A percentile compares a stretch with the other conserved stretches of the same genome.
Conservation (phyloP, 2,329 filamentous ascomycete species). For the Penicillium sp. region DNA sequence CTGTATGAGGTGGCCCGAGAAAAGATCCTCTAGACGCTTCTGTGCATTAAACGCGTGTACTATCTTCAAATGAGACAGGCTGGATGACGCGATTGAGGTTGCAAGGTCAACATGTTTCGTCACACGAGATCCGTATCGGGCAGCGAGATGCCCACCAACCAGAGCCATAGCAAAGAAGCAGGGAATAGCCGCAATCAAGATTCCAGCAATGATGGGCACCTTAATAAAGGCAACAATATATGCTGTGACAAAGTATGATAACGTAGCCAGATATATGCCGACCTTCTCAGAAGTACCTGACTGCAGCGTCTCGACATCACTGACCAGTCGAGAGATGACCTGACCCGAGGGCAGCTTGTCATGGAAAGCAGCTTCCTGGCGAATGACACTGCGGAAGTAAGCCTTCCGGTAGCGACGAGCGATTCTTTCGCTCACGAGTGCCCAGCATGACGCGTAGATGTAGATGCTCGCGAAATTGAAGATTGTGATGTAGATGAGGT, state of each 20-base stretch:
- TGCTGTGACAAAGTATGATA: constrained; percentile 67
- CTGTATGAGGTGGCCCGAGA: constrained; percentile 53
- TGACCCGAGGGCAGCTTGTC: constrained; percentile 64
- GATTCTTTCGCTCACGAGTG: constrained; percentile 63
- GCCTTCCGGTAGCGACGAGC: constrained; percentile 62
- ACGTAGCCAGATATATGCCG: constrained; percentile 62
- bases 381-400: constrained; percentile 61
- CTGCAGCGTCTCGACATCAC: constrained; percentile 67
- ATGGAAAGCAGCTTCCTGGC: constrained; percentile 66
- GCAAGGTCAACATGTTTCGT: constrained; percentile 57
- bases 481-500: constrained; percentile 65
- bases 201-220: constrained; percentile 62
- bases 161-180: constrained; percentile 62
- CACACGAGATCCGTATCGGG: constrained; percentile 52
- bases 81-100: constrained; percentile 64
- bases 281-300: constrained; percentile 71
- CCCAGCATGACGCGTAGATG: constrained; percentile 65
- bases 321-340: constrained; percentile 63
- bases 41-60: constrained; percentile 66
- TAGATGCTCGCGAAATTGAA: constrained; percentile 66
- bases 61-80: constrained; percentile 60
- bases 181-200: constrained; percentile 64
- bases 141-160: constrained; percentile 56
- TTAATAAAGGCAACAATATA: constrained; percentile 69
- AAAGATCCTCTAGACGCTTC: constrained; percentile 60